These are phyloP conservation scores for Phaeoacremonium minimum DNA, from an alignment of 2,329 filamentous ascomycete genomes.

Conservation along the genomic window DNA sequence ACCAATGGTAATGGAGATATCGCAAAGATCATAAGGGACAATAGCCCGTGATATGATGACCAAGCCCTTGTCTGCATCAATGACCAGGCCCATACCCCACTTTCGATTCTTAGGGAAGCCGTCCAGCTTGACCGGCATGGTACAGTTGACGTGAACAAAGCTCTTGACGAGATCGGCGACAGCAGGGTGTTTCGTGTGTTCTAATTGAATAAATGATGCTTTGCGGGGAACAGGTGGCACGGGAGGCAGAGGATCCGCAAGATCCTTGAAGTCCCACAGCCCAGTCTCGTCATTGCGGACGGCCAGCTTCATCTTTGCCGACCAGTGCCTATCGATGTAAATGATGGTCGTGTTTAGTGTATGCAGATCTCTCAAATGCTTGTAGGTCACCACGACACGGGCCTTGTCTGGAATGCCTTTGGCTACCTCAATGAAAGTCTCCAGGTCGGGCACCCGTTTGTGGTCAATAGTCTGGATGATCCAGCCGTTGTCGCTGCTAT, in stretches of 20 bases:
- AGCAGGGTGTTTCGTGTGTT: constrained; percentile 80
- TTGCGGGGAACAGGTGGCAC: constrained; percentile 67
- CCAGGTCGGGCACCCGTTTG: constrained; percentile 80
- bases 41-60: constrained; percentile 93
- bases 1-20: constrained; percentile 92
- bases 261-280: constrained; percentile 88
- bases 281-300: constrained; percentile 86
- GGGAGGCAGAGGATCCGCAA: constrained; percentile 76
- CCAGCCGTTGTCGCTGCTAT: constrained; percentile 72
- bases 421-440: constrained; percentile 88
- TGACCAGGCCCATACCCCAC: constrained; percentile 94
- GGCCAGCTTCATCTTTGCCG: constrained; percentile 88
- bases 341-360: constrained; percentile 91
- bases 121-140: constrained; percentile 93
- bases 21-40: constrained; percentile 93
- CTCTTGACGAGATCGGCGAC: constrained; percentile 92
- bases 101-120: constrained; percentile 95
- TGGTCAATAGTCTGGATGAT: constrained; percentile 90
- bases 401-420: constrained; percentile 77
- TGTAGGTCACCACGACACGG: constrained; percentile 90
- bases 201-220: constrained; percentile 87
- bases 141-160: constrained; percentile 89
- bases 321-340: constrained; percentile 93
- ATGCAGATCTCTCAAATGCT: constrained; percentile 90
- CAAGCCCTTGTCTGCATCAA: constrained; percentile 92